Conservation (phyloP, 352 stramenopile species). For the Phytophthora pinifolia region DNA sequence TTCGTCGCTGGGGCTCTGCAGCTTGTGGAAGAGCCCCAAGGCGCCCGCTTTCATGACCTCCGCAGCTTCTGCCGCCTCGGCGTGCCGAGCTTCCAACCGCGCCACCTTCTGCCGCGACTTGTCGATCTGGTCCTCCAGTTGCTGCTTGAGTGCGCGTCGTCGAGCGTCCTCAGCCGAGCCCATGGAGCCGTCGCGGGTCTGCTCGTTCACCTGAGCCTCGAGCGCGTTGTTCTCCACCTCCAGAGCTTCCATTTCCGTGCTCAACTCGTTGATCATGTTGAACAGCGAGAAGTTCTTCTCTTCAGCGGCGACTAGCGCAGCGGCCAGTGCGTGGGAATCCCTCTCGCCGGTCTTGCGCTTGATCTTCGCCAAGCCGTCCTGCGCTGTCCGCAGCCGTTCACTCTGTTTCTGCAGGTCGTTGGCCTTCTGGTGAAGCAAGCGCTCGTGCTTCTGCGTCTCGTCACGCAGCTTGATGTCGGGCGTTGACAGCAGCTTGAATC, state of each 20-base stretch:
- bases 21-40: constrained; percentile 82
- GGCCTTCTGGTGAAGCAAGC: constrained; percentile 75
- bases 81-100: constrained; percentile 64
- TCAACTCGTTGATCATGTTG: constrained; percentile 94
- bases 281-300: constrained; percentile 96
- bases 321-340: constrained; percentile 83
- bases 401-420: constrained; percentile 72
- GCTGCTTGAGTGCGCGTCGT: constrained; percentile 58
- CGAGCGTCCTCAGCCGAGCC: constrained; percentile 61
- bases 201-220: constrained; percentile 55
- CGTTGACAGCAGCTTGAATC: constrained; percentile 65
- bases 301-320: constrained; percentile 84
- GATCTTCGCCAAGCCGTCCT: constrained; percentile 88
- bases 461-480: constrained; percentile 72
- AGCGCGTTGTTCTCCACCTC: constrained; percentile 86
- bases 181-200: constrained; percentile 37
- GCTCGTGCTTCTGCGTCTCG: constrained; percentile 77
- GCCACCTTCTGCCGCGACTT: constrained; percentile 80
- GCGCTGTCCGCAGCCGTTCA: constrained; percentile 63
- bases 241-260: constrained; percentile 87
- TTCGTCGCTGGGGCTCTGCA: constrained; percentile 70
- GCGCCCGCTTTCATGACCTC: constrained; percentile 75
- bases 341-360: constrained; percentile 86
- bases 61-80: constrained; percentile 59
- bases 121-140: constrained; percentile 82